Percentiles rank a stretch among this genome's conserved stretches.
Evolutionary conservation across 768 basidiomycete genomes (phyloP).

Genomic region (Pleurotus pulmonarius): DNA sequence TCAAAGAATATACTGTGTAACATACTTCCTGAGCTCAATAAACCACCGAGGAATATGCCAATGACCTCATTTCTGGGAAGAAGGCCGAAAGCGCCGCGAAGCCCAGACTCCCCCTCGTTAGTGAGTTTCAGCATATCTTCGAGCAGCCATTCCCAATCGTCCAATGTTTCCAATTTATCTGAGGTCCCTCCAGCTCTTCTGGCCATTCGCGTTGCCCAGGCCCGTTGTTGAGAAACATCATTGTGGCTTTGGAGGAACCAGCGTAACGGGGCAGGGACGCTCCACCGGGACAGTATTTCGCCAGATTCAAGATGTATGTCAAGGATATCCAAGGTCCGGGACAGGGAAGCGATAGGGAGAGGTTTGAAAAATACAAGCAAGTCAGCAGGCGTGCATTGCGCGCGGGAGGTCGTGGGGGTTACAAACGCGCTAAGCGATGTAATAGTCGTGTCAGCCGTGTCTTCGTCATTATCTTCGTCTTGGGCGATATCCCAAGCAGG

Average conservation of each 20-base stretch:
- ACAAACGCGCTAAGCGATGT: constrained; percentile 78
- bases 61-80: constrained; percentile 68
- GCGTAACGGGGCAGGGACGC: constrained; percentile 73
- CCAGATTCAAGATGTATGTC: constrained; percentile 94
- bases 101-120: constrained; percentile 53
- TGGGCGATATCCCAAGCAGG: constrained; percentile 78
- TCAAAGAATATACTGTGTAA: constrained; percentile 16
- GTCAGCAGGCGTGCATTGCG: constrained; percentile 59
- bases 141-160: constrained; percentile 85
- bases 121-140: constrained; percentile 88
- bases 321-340: constrained; percentile 82
- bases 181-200: constrained; percentile 56
- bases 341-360: constrained; percentile 69
- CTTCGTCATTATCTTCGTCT: constrained; percentile 60
- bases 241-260: constrained; percentile 85
- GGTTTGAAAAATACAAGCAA: constrained; percentile 81
- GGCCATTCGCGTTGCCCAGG: constrained; percentile 86
- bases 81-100: constrained; percentile 79
- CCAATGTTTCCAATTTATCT: constrained; percentile 51
- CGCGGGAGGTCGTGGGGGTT: constrained; percentile 61
- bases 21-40: constrained; percentile 87
- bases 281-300: constrained; percentile 89
- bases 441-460: constrained; percentile 80
- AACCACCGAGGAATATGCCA: constrained; percentile 81
- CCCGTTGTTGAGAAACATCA: constrained; percentile 65